These are phyloP conservation scores for Cadophora luteo-olivacea DNA, from an alignment of 2,329 filamentous ascomycete species.

Conservation along the genomic window DNA sequence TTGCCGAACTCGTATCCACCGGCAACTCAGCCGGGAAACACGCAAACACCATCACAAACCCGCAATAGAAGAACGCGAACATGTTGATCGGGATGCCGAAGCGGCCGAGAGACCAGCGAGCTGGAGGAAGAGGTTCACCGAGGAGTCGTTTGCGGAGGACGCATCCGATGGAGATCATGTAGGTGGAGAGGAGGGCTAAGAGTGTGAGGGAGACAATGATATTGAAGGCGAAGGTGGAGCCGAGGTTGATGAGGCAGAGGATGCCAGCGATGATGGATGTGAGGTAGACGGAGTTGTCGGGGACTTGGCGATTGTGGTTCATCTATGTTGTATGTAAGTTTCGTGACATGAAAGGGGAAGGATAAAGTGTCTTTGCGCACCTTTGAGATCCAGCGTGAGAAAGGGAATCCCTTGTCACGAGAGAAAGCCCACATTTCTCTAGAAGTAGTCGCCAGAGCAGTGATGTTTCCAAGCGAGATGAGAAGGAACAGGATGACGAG, in stretches of 20 bases:
- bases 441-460: slow-evolving; percentile 46
- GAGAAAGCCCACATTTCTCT: slow-evolving; percentile 52
- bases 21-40: slow-evolving; percentile 53
- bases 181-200: slow-evolving; percentile 57
- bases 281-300: slow-evolving; percentile 36
- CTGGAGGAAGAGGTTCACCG: slow-evolving; percentile 48
- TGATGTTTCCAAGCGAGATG: slow-evolving; percentile 48
- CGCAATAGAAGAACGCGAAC: slow-evolving; percentile 52
- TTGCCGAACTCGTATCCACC: slow-evolving; percentile 52
- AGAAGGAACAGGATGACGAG: slow-evolving; percentile 51
- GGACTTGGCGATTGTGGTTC: slow-evolving; percentile 42
- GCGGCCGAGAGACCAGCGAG: slow-evolving; percentile 51
- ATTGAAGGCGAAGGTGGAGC: slow-evolving; percentile 58
- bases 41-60: slow-evolving; percentile 54
- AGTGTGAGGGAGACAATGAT: slow-evolving; percentile 59
- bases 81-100: slow-evolving; percentile 51
- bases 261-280: slow-evolving; percentile 32
- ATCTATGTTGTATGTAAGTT: slow-evolving; percentile 35
- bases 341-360: background rate
- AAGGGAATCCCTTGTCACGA: slow-evolving; percentile 52
- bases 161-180: slow-evolving; percentile 55
- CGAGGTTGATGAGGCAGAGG: slow-evolving; percentile 54
- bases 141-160: slow-evolving; percentile 47
- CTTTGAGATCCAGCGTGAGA: slow-evolving; percentile 48
- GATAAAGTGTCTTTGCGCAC: slow-evolving; percentile 33